Conservation (phyloP, 371 early-diverging fungal species). For the Rhizomucor miehei region DNA sequence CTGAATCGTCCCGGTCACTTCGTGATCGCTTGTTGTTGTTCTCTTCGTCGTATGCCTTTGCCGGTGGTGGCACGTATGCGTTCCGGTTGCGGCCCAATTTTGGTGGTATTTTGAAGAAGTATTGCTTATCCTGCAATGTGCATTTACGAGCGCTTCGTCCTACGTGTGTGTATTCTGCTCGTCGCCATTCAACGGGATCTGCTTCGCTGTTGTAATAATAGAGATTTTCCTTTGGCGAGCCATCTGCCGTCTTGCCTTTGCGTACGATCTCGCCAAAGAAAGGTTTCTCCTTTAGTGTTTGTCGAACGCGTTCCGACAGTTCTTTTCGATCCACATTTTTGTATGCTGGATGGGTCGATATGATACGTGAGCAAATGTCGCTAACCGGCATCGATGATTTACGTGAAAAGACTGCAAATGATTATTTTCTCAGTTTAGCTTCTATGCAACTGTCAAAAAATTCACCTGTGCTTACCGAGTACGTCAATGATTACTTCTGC, state of each 20-base stretch:
- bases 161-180: constrained; percentile 49
- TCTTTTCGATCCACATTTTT: constrained; percentile 28
- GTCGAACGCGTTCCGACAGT: constrained; percentile 34
- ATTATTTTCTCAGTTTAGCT: not conserved
- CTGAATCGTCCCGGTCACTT: too few species aligned
- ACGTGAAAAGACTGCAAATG: constrained; percentile 35
- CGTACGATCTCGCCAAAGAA: constrained; percentile 61
- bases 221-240: constrained; percentile 57
- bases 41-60: constrained; percentile 15
- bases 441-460: not conserved
- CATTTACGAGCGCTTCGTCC: constrained; percentile 65
- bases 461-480: constrained; percentile 23
- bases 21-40: not conserved
- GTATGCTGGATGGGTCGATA: constrained; percentile 36
- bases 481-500: constrained; percentile 48
- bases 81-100: constrained; percentile 54
- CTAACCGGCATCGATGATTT: constrained; percentile 49
- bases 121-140: constrained; percentile 64
- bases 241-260: constrained; percentile 65
- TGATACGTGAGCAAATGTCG: constrained; percentile 47
- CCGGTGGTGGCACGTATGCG: constrained; percentile 49
- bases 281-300: constrained; percentile 33
- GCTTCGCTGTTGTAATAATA: constrained; percentile 61
- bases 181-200: constrained; percentile 58
- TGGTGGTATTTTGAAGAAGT: constrained; percentile 66